phyloP scores from a whole-genome alignment of 1,284 basidiomycete species.

The Apiotrichum domesticum region DNA sequence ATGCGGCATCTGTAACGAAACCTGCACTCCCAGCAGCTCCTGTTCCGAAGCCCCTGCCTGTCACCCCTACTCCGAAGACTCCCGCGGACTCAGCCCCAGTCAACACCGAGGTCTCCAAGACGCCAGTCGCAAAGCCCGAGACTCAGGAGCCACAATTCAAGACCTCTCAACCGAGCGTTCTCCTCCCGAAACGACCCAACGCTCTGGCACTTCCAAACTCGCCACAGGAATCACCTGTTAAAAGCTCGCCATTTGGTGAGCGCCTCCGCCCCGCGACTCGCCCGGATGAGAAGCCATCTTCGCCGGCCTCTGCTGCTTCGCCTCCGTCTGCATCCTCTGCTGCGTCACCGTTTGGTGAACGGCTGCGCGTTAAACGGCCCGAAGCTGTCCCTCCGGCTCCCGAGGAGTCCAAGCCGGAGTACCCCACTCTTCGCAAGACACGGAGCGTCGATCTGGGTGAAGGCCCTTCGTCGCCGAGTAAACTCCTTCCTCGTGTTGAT shows the following conservation, averaged over 20 bases:
- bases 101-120: neutral
- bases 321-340: neutral
- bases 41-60: no score
- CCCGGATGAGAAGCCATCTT: neutral
- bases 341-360: slow-evolving; percentile 1
- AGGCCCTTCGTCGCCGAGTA: neutral
- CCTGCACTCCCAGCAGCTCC: no score
- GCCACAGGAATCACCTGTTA: neutral
- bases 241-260: slow-evolving; percentile 24
- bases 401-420: slow-evolving; percentile 3
- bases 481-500: neutral
- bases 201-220: slow-evolving; percentile 9
- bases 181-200: neutral
- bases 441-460: slow-evolving; percentile 6
- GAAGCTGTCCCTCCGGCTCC: neutral
- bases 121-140: slow-evolving; percentile 1
- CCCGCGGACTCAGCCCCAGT: no score
- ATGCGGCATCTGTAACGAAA: no score
- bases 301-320: no score
- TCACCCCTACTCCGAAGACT: no score
- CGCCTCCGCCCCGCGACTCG: neutral
- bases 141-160: neutral
- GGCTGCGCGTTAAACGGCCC: neutral
- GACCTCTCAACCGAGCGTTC: neutral
- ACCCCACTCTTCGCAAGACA: slow-evolving; percentile 10